Evolutionary conservation across 352 stramenopile species (phyloP).

Genomic region (Globisporangium ultimum): DNA sequence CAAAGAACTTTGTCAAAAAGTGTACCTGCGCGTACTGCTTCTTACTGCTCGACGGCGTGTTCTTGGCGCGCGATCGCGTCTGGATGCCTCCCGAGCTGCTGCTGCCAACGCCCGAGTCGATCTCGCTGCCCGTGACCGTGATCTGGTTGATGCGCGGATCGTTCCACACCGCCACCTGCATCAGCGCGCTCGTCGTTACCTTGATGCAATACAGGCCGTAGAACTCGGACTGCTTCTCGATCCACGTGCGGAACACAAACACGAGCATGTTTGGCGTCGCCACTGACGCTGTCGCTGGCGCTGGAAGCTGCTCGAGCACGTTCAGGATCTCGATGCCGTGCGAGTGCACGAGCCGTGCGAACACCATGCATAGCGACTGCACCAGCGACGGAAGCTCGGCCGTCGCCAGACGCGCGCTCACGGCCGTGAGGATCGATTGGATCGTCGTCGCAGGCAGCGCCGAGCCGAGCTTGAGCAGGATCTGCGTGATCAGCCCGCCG

Average conservation of each 20-base stretch:
- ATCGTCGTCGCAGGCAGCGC: constrained; percentile 59
- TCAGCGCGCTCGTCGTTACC: constrained; percentile 70
- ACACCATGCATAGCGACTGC: constrained; percentile 81
- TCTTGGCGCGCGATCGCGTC: constrained; percentile 57
- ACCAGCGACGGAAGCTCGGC: constrained; percentile 72
- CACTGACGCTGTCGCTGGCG: constrained; percentile 14
- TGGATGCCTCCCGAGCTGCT: constrained; percentile 26
- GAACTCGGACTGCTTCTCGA: constrained; percentile 82
- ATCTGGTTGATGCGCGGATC: constrained; percentile 67
- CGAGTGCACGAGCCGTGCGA: constrained; percentile 73
- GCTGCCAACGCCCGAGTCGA: constrained; percentile 20
- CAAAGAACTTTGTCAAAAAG: constrained; percentile 76
- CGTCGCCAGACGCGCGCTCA: constrained; percentile 57
- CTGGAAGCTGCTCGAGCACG: constrained; percentile 63
- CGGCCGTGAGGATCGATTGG: constrained; percentile 72
- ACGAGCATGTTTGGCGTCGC: constrained; percentile 52
- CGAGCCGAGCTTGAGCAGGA: constrained; percentile 64
- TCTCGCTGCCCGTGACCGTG: constrained; percentile 48
- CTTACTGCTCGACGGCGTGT: constrained; percentile 16
- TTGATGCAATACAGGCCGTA: constrained; percentile 85
- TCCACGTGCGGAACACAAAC: constrained; percentile 82
- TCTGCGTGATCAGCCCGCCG: constrained; percentile 76
- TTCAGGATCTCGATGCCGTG: constrained; percentile 66
- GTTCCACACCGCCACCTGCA: constrained; percentile 76
- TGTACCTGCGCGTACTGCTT: constrained; percentile 61